phyloP scores from a whole-genome alignment of 1,284 basidiomycete species.

The Irpex sp. region DNA sequence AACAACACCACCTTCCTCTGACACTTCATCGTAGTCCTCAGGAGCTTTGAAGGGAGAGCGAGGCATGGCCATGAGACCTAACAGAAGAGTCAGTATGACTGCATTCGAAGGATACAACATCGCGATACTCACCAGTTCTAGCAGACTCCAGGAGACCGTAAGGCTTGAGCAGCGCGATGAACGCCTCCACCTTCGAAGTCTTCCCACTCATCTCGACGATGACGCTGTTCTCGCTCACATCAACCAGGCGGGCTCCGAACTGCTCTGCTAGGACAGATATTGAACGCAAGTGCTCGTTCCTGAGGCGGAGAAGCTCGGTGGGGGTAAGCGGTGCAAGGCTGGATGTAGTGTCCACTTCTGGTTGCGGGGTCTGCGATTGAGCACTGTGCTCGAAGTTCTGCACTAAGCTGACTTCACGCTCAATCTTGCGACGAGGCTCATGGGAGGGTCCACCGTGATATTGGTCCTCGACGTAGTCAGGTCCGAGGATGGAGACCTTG shows the following conservation, averaged over 20 bases:
- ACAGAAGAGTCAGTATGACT: conserved; percentile 1
- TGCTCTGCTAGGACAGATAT: conserved; percentile 83
- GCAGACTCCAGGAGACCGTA: conserved; percentile 86
- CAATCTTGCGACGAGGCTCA: conserved; percentile 61
- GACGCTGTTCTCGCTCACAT: conserved; percentile 90
- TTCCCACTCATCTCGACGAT: conserved; percentile 96
- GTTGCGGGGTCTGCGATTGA: conserved; percentile 10
- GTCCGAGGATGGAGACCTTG: conserved; percentile 87
- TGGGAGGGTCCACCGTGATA: conserved; percentile 79
- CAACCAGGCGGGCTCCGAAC: conserved; percentile 91
- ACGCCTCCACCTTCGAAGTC: conserved; percentile 87
- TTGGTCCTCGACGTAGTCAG: conserved; percentile 93
- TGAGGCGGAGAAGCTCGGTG: conserved; percentile 80
- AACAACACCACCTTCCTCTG: conserved; percentile 49
- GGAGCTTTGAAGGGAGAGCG: conserved; percentile 78
- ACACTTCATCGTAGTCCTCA: conserved; percentile 54
- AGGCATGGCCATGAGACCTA: conserved; percentile 95
- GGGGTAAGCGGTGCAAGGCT: conserved; percentile 38
- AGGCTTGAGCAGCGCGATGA: conserved; percentile 87
- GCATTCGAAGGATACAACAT: neutral
- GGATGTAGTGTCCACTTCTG: conserved; percentile 17
- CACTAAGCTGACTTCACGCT: conserved; percentile 65
- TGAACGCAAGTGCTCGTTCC: conserved; percentile 86
- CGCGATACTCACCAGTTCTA: conserved; percentile 58
- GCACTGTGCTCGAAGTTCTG: conserved; percentile 64